Percentiles rank a stretch among this genome's conserved stretches.
These are phyloP conservation scores for Pulicaria dysenterica DNA, from an alignment of 129 eudicot genomes.

Conservation along the genomic window DNA sequence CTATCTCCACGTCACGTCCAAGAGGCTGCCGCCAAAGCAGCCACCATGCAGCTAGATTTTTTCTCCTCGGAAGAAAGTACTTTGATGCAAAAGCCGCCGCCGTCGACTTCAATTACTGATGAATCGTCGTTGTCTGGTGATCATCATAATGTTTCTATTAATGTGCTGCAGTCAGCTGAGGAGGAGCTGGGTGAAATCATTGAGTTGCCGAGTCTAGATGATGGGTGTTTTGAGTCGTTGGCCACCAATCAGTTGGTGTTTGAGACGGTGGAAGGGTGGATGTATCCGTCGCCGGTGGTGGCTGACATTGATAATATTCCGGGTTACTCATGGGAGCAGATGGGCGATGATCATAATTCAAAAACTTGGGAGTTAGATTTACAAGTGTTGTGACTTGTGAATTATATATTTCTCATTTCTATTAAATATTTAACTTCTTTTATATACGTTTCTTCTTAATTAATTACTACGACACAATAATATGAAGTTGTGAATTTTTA, in stretches of 20 bases:
- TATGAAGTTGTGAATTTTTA: no score
- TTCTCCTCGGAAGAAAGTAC: not conserved
- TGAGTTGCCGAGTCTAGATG: slow-evolving; percentile 61
- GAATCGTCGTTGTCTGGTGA: not conserved
- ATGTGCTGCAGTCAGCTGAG: not conserved
- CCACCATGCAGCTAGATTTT: slow-evolving; percentile 51
- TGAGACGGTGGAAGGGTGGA: slow-evolving; percentile 54
- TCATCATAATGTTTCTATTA: not conserved
- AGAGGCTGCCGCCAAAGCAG: slow-evolving; percentile 36
- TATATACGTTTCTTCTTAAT: no score
- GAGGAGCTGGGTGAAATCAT: slow-evolving; percentile 63
- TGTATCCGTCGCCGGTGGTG: slow-evolving; percentile 60
- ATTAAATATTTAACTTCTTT: no score
- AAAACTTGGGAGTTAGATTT: no score
- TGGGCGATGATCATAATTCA: no score
- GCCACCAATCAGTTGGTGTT: slow-evolving; percentile 41
- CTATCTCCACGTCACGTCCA: slow-evolving; percentile 55
- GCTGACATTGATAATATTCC: slow-evolving; percentile 37
- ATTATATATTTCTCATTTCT: no score
- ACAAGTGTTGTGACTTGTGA: no score
- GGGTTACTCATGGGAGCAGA: not conserved
- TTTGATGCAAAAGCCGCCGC: slow-evolving; percentile 11
- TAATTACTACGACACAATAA: no score
- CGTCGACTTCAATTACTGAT: not conserved
- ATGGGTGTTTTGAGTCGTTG: slow-evolving; percentile 42